phyloP scores from a whole-genome alignment of 257 asterid genomes.

The Solanum commersonii region DNA sequence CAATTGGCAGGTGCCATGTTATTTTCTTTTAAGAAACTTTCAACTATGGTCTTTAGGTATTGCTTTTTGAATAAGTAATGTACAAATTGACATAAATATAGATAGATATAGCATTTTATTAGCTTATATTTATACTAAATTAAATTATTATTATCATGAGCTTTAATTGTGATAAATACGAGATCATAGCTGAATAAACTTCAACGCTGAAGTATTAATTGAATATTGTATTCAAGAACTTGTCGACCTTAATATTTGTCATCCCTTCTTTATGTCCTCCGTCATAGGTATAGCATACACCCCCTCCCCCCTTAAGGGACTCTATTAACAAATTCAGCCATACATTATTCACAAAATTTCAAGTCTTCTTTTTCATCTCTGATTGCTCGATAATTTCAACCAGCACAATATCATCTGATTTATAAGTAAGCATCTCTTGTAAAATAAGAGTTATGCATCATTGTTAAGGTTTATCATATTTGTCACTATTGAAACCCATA shows the following conservation, averaged over 20 bases:
- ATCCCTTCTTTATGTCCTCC: too few species aligned
- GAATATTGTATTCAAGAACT: background rate
- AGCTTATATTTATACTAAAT: background rate
- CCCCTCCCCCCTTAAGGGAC: background rate
- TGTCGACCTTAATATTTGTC: background rate
- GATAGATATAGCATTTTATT: background rate
- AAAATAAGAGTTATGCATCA: background rate
- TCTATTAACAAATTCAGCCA: background rate
- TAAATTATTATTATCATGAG: background rate
- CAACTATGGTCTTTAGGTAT: background rate
- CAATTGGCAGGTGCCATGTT: background rate
- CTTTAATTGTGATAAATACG: background rate
- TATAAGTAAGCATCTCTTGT: background rate
- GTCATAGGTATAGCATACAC: background rate
- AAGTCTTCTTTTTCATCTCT: background rate
- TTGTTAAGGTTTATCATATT: background rate
- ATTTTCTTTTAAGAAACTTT: background rate
- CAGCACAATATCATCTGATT: background rate
- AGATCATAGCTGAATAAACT: background rate
- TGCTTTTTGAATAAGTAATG: background rate
- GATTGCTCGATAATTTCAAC: background rate
- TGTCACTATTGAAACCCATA: background rate
- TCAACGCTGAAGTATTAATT: background rate
- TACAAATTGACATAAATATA: background rate
- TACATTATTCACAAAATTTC: background rate